Evolutionary conservation across 148 eudicot species (phyloP).

Genomic region (Arbutus unedo): DNA sequence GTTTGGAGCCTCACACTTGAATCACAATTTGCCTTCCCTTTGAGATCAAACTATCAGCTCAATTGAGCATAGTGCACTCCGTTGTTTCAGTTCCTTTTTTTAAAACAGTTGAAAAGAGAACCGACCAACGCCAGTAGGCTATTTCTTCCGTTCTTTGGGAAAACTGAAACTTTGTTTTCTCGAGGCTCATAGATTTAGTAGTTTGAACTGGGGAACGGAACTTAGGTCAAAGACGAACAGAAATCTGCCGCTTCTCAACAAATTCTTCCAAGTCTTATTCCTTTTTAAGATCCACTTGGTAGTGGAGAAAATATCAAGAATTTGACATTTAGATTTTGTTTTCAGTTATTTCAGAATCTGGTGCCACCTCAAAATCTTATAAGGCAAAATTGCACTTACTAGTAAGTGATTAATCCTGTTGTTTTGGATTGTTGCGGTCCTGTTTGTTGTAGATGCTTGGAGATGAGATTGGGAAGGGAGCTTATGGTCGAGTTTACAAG

Average conservation of each 20-base stretch:
- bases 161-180: not conserved
- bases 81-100: not conserved
- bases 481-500: slow-evolving; percentile 97
- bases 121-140: not conserved
- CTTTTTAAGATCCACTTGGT: not conserved
- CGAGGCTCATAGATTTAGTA: not conserved
- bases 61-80: not conserved
- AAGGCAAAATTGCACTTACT: not conserved
- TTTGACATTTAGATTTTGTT: not conserved
- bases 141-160: not conserved
- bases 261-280: not conserved
- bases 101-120: not conserved
- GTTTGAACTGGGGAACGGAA: not conserved
- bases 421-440: not conserved
- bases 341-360: not conserved
- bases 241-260: not conserved
- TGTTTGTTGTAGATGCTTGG: slow-evolving; percentile 69
- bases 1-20: not conserved
- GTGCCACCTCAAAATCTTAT: not conserved
- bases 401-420: not conserved
- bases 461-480: slow-evolving; percentile 99
- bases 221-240: not conserved
- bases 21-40: not conserved
- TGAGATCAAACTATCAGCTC: not conserved
- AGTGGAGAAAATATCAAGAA: not conserved